These are phyloP conservation scores for Akanthomyces lecanii DNA, from an alignment of 2,329 filamentous ascomycete species.

Conservation along the genomic window DNA sequence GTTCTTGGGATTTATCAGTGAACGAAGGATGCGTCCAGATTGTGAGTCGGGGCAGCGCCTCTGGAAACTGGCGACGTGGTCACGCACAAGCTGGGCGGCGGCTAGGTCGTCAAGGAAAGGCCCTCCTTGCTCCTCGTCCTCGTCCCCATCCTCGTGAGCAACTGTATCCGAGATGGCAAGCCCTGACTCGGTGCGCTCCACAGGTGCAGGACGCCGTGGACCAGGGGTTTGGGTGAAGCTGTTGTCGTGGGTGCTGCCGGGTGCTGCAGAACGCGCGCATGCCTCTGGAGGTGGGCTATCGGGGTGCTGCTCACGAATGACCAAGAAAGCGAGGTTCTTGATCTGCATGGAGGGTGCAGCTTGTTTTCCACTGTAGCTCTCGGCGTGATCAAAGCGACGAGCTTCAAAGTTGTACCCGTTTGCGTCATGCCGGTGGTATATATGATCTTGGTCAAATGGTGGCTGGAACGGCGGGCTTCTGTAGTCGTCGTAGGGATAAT, in stretches of 20 bases:
- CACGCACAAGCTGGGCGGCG: constrained; percentile 46
- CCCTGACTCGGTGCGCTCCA: constrained; percentile 49
- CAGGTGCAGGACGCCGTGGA: constrained; percentile 22
- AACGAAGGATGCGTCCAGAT: constrained; percentile 54
- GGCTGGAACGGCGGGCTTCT: constrained; percentile 1
- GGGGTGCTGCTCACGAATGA: constrained; percentile 34
- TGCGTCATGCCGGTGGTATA: constrained; percentile 17
- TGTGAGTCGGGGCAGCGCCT: constrained; percentile 46
- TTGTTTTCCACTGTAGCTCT: constrained; percentile 14
- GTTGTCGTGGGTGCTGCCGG: constrained; percentile 8
- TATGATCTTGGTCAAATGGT: neutral
- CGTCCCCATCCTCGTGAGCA: constrained; percentile 26
- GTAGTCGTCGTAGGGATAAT: neutral
- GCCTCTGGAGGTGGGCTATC: neutral
- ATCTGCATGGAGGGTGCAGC: constrained; percentile 26
- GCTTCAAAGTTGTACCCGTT: constrained; percentile 3
- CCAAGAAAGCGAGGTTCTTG: constrained; percentile 34
- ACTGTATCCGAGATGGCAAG: constrained; percentile 42
- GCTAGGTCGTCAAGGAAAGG: constrained; percentile 40
- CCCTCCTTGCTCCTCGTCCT: constrained; percentile 21
- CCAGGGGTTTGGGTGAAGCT: constrained; percentile 18
- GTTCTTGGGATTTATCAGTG: constrained; percentile 47
- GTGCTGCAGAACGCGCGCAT: neutral
- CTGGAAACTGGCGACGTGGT: constrained; percentile 42
- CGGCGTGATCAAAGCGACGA: constrained; percentile 10